These are phyloP conservation scores for Blastomyces gilchristii DNA, from an alignment of 2,329 filamentous ascomycete species.

Conservation along the genomic window DNA sequence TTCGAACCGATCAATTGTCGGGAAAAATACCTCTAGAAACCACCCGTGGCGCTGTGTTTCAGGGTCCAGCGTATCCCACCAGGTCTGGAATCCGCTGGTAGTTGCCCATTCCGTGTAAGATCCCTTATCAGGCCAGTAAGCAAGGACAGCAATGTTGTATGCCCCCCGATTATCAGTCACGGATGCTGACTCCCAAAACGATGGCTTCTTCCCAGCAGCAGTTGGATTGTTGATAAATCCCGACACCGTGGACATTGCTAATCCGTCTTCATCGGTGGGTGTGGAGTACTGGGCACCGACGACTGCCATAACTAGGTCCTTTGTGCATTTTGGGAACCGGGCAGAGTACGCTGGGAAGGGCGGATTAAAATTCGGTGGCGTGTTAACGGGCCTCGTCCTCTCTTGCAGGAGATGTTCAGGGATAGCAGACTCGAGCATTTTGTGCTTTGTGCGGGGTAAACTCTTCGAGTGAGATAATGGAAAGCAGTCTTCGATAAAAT, in stretches of 20 bases:
- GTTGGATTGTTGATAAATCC: conserved; percentile 11
- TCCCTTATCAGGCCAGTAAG: conserved; percentile 30
- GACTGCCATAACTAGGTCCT: conserved; percentile 27
- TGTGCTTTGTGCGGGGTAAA: neutral
- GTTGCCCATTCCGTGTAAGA: conserved; percentile 26
- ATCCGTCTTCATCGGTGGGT: conserved; percentile 10
- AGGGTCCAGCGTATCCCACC: conserved; percentile 29
- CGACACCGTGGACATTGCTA: conserved; percentile 13
- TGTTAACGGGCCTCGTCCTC: conserved; percentile 9
- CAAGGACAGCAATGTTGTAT: conserved; percentile 30
- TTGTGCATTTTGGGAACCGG: conserved; percentile 24
- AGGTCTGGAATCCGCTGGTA: conserved; percentile 29
- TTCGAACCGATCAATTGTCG: conserved; percentile 36
- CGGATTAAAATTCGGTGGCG: conserved; percentile 11
- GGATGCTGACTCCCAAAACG: conserved; percentile 26
- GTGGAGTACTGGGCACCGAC: conserved; percentile 24
- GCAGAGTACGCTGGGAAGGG: conserved; percentile 15
- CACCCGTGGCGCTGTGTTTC: conserved; percentile 26
- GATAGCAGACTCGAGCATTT: conserved; percentile 13
- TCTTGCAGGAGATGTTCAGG: conserved; percentile 11
- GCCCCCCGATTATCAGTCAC: conserved; percentile 24
- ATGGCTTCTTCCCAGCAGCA: conserved; percentile 4
- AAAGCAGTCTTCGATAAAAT: no score
- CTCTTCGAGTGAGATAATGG: neutral
- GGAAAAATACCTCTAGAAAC: conserved; percentile 37